Base-by-base conservation (phyloP, 2,329 filamentous ascomycete species). In the Botrytis hyacinthi region DNA sequence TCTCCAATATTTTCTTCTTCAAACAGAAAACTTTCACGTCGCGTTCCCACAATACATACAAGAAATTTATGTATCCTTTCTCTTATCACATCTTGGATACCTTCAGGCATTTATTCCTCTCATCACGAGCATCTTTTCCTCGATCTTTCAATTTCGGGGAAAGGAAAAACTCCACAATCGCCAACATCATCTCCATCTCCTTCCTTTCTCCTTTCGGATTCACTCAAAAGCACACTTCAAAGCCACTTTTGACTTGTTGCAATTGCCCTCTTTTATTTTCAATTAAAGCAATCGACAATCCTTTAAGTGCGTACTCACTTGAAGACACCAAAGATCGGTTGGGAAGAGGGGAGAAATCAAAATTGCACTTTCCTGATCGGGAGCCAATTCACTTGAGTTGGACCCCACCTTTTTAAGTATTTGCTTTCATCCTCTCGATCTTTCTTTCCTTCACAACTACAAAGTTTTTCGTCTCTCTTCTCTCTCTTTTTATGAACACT, bases 321-420 rank as follows among this genome's bases (percentile, higher is more conserved):
- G 10, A 63, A 57, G 48, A 35, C 8, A 57, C 8, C 16, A 16
- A 3, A 54, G 26, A 42, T 54, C 16, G 8, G 10, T 16, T 29
- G 14, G 3, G 22, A 8, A n/a, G 29, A n/a, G 26, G 51, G 51
- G n/a, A 54, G 29, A 54, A 16, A 16, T 29, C 51, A 12, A 37
- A 32, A 26, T 42, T n/a, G 35, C 48, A 32, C 66, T 42, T 68
- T 57, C 48, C 26, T 44, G 48, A 29, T 32, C 57, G 26, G 6
- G 18, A 44, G 5, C 37, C 48, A 42, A 68, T 68, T 68, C 66
- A 68, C 66, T 68, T 37, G 46, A 67, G 14, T 54, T 68, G 66
- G n/a, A 42, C 18, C 35, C 66, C 48, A 12, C 48, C 26, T 7
- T n/a, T 16, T 42, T 42, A 16, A 42, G 26, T 26, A 7, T 40